These are phyloP conservation scores for Jatropha multifida DNA, from an alignment of 441 rosid species.

Conservation along the genomic window DNA sequence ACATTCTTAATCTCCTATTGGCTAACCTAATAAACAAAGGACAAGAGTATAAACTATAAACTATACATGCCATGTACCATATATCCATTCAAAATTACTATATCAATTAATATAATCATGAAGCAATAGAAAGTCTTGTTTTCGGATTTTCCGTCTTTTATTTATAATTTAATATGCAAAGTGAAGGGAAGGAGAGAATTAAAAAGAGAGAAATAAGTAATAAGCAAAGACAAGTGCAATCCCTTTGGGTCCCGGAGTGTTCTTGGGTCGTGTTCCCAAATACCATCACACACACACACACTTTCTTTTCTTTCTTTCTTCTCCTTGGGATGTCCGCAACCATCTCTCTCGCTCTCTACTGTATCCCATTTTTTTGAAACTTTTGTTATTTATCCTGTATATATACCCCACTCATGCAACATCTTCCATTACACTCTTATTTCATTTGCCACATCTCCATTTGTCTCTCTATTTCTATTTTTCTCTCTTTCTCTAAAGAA, in stretches of 20 bases:
- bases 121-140: too few species aligned
- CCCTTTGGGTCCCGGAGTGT: conserved; percentile 39
- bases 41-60: not conserved
- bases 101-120: not conserved
- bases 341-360: conserved; percentile 19
- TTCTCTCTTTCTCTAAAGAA: conserved; percentile 2
- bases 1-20: conserved; percentile 18
- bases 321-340: conserved; percentile 66
- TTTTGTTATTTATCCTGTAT: conserved; percentile 31
- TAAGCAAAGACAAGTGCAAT: conserved; percentile 38
- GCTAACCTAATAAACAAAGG: not conserved
- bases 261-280: conserved; percentile 49
- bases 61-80: not conserved
- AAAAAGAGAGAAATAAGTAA: not conserved
- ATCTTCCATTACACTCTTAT: conserved; percentile 20
- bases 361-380: not conserved
- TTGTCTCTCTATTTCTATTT: conserved; percentile 3
- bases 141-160: too few species aligned
- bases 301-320: conserved; percentile 11
- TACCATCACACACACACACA: conserved; percentile 5
- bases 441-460: not conserved
- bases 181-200: not conserved
- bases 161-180: not conserved
- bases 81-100: not conserved
- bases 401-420: conserved; percentile 52